Base-by-base conservation (phyloP, 495 filamentous ascomycete species). In the Neurospora sp. region DNA sequence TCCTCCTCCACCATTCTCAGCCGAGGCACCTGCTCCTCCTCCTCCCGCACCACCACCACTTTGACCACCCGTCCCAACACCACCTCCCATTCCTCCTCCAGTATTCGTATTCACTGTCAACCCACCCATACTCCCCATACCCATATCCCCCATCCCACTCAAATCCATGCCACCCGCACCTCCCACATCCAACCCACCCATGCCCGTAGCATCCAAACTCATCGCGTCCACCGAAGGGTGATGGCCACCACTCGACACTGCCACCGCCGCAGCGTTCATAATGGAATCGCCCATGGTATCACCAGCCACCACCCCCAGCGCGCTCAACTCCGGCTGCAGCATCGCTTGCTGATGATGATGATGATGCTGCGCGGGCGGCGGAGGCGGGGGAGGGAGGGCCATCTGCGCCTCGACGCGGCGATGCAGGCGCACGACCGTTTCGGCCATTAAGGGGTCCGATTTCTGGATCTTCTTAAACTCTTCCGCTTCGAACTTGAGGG, bases 401-500 rank as follows among this genome's bases (percentile, higher is more conserved):
- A 84, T 77, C 77, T 85, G 88, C 5, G 89, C 85, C 76, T 94
- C 92, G 7, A 97, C 93, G 24, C 91, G 88, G 3, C 92, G 86
- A 79, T 89, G 86, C 28, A 97, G 85, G 4, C 94, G 89, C 3
- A 96, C 90, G n/a, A 94, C 83, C 3, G 89, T 85, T 75, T 93
- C 90, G 0, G 93, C 93, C 59, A 88, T 83, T 1, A 82, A 71
- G 7, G 85, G 82, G 70, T 94, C 89, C 39, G 83, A 84, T 73
- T 90, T 89, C 11, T 90, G 86, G 0, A 92, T 78, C 24, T 84
- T 86, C 24, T 88, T 86, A 31, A 90, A 90, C 70, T 90, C 86
- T 9, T 91, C 88, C 19, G 89, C 88, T 69, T 89, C 86, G 4
- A 85, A 78, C 62, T 88, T 88, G 15, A 97, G 84, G n/a, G 88